Base-by-base conservation (phyloP, 1,284 basidiomycete genomes). In the Chiua sp. region DNA sequence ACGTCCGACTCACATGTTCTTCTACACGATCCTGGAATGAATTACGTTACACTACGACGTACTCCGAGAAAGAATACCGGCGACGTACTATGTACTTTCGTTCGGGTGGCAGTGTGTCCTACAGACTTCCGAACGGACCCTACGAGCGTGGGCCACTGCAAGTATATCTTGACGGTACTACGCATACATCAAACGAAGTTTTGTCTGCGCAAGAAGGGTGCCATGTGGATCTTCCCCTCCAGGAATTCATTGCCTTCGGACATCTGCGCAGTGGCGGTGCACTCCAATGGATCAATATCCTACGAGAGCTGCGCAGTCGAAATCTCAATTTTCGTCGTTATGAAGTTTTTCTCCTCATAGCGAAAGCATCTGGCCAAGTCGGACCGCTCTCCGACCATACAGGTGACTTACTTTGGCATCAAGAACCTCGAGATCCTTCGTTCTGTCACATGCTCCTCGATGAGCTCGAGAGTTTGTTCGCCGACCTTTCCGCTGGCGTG, bases 201-300 rank as follows among this genome's bases (percentile, higher is more conserved):
- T 26, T 26, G 26, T 26, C 26, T 26, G 26, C 26, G 26, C 26
- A 26, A 26, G 26, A 26, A 26, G 26, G 26, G 6, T 81, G 80
- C 44, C 74, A 75, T 4, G 53, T 57, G 1, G 70, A 76, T 2
- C 61, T 84, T 4, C 72, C 62, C 8, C 63, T 80, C 5, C 81
- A 84, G 37, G 82, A 85, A 59, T 79, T 74, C 47, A 65, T 77
- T 10, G 72, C 78, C 0, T 84, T 81, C 58, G 77, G 77, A 1
- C 68, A 70, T 37, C 59, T 85, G 33, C 79, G 82, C 6, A 74
- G 78, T 37, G 82, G 83, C 3, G 61, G 69, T 7, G 65, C 64
- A 0, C 60, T 83, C 0, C 81, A 84, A 51, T 84, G 82, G 82
- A 61, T 79, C 32, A 85, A 84, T 57, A 78, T 85, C 7, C 62